These are phyloP conservation scores for Cladorrhinum sp. DNA, from an alignment of 2,329 filamentous ascomycete species.

Conservation along the genomic window DNA sequence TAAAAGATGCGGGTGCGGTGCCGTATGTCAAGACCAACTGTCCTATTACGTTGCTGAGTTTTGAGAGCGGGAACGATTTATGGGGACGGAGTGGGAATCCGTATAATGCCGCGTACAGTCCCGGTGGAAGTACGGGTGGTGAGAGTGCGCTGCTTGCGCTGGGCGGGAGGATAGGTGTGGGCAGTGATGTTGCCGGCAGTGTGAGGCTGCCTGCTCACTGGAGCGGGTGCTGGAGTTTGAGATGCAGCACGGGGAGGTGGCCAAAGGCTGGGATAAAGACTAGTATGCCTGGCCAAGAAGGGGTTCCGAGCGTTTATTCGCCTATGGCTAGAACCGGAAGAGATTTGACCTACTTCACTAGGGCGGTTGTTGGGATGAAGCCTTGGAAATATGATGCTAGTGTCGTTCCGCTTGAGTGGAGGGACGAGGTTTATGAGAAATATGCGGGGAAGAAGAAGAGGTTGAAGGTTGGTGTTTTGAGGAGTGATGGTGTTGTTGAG, in stretches of 20 bases:
- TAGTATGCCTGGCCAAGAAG: conserved; percentile 90
- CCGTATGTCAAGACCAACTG: conserved; percentile 93
- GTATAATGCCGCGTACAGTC: conserved; percentile 78
- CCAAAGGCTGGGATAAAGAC: conserved; percentile 80
- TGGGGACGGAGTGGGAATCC: conserved; percentile 85
- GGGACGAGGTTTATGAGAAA: conserved; percentile 57
- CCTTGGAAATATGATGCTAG: conserved; percentile 88
- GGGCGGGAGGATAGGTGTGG: conserved; percentile 82
- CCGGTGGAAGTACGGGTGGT: conserved; percentile 84
- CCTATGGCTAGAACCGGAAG: conserved; percentile 86
- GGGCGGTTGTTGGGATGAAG: conserved; percentile 72
- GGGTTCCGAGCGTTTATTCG: conserved; percentile 82
- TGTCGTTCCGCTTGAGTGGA: conserved; percentile 82
- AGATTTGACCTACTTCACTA: conserved; percentile 82
- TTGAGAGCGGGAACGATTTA: conserved; percentile 73
- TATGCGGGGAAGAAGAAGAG: conserved; percentile 62
- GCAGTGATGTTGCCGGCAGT: conserved; percentile 86
- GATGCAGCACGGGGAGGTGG: conserved; percentile 87
- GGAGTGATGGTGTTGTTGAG: conserved; percentile 78
- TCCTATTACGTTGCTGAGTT: conserved; percentile 81
- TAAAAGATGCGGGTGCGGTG: conserved; percentile 85
- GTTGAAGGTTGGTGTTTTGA: conserved; percentile 72
- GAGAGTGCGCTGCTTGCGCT: conserved; percentile 80
- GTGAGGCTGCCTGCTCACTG: conserved; percentile 86
- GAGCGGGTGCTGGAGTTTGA: conserved; percentile 81